A percentile compares a stretch with the other conserved stretches of the same genome.
These are phyloP conservation scores for Penicillium sp. DNA, from an alignment of 2,329 filamentous ascomycete species.

Conservation along the genomic window DNA sequence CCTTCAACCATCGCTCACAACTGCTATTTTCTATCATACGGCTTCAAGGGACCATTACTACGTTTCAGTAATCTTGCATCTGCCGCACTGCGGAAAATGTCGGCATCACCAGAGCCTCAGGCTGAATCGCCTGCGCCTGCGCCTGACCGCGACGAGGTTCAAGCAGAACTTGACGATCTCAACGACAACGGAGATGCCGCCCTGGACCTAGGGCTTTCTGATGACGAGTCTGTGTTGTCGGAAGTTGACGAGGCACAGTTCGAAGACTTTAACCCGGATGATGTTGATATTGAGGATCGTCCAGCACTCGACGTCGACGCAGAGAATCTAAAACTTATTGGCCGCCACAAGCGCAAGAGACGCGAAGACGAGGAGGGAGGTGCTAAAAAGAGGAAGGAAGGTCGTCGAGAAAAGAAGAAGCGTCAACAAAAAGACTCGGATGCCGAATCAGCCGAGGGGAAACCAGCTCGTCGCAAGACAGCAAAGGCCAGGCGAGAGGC, in stretches of 20 bases:
- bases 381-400: constrained; percentile 66
- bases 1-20: neutral
- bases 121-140: constrained; percentile 21
- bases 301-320: constrained; percentile 58
- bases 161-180: constrained; percentile 21
- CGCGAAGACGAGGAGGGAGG: constrained; percentile 57
- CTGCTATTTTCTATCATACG: too few species aligned
- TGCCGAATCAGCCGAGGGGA: constrained; percentile 45
- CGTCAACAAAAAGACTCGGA: constrained; percentile 67
- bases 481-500: constrained; percentile 47
- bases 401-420: constrained; percentile 58
- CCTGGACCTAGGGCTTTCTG: constrained; percentile 41
- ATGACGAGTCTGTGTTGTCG: constrained; percentile 60
- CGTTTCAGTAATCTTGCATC: neutral
- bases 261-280: constrained; percentile 60
- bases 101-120: constrained; percentile 34
- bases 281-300: constrained; percentile 59
- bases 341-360: constrained; percentile 63
- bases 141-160: constrained; percentile 18
- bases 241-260: constrained; percentile 64
- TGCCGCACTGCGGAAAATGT: constrained; percentile 26
- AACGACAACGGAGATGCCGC: constrained; percentile 15
- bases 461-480: constrained; percentile 47
- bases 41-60: neutral
- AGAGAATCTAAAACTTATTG: constrained; percentile 57